Evolutionary conservation across 371 early-diverging fungal genomes (phyloP).

Genomic region (Capniomyces stellatus): DNA sequence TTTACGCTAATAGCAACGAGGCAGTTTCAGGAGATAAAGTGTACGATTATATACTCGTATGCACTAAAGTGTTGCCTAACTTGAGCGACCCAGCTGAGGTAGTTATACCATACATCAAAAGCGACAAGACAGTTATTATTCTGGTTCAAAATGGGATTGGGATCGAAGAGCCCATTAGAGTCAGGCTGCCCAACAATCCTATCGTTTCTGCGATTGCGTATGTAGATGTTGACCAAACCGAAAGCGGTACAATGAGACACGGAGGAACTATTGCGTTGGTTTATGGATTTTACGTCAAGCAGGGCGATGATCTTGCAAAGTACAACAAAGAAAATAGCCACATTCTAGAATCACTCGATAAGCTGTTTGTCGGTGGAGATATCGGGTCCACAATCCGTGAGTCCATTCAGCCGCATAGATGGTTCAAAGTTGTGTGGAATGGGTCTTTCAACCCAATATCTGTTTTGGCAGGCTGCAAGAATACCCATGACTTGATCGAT

Average conservation of each 20-base stretch:
- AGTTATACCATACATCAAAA: slow-evolving; percentile 38
- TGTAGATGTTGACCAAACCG: slow-evolving; percentile 46
- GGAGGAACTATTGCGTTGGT: slow-evolving; percentile 13
- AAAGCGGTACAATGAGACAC: slow-evolving; percentile 37
- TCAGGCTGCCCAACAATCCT: slow-evolving; percentile 43
- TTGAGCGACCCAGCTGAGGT: slow-evolving; percentile 37
- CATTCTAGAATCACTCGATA: slow-evolving; percentile 7
- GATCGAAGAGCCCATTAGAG: slow-evolving; percentile 43
- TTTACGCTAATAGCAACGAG: slow-evolving; percentile 34
- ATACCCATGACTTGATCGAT: slow-evolving; percentile 36
- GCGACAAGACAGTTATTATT: slow-evolving; percentile 39
- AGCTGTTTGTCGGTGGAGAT: slow-evolving; percentile 32
- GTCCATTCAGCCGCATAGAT: slow-evolving; percentile 49
- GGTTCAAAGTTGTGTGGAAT: slow-evolving; percentile 79
- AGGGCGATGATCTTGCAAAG: slow-evolving; percentile 7
- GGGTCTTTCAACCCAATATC: slow-evolving; percentile 58
- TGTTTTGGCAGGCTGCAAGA: slow-evolving; percentile 40
- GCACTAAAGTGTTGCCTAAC: slow-evolving; percentile 56
- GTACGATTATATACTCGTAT: slow-evolving; percentile 55
- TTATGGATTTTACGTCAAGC: slow-evolving; percentile 23
- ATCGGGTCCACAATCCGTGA: slow-evolving; percentile 23
- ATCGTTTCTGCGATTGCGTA: slow-evolving; percentile 54
- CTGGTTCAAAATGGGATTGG: slow-evolving; percentile 78
- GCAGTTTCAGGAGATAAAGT: slow-evolving; percentile 18
- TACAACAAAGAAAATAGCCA: slow-evolving; percentile 19